Evolutionary conservation across 2,329 filamentous ascomycete genomes (phyloP).

Genomic region (Biscogniauxia marginata): DNA sequence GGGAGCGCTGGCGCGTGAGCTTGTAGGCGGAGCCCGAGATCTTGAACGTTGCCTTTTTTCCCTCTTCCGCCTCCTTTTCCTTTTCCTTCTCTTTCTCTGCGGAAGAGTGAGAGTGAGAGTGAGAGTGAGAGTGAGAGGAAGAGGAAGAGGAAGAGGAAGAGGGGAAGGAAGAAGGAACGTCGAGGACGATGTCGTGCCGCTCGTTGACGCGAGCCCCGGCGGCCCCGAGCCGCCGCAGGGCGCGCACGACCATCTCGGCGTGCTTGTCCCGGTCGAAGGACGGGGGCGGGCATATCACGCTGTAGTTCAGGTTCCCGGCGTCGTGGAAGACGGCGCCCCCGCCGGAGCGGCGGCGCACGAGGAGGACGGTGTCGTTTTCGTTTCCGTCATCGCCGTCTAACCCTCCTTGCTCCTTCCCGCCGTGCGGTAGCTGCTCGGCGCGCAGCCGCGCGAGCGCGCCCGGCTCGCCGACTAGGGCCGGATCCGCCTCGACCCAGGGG

Average conservation of each 20-base stretch:
- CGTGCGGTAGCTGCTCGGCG: background rate
- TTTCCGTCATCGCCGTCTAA: conserved; percentile 21
- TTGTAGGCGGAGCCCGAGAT: conserved; percentile 96
- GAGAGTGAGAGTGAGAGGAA: too few species aligned
- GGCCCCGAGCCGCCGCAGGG: conserved; percentile 61
- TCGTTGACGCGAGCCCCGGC: conserved; percentile 71
- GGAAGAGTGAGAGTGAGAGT: too few species aligned
- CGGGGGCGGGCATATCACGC: conserved; percentile 77
- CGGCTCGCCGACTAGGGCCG: conserved; percentile 53
- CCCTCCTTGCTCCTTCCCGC: conserved; percentile 10
- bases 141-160: background rate
- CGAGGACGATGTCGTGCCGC: conserved; percentile 82
- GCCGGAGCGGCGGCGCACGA: conserved; percentile 82
- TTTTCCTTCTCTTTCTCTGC: background rate
- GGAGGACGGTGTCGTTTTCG: conserved; percentile 40
- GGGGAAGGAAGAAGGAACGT: conserved; percentile 5
- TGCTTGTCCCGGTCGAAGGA: conserved; percentile 82
- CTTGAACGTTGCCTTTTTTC: conserved; percentile 56
- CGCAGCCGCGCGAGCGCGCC: conserved; percentile 11
- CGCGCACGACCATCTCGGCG: conserved; percentile 90
- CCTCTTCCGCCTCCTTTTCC: background rate
- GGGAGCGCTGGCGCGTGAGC: conserved; percentile 72
- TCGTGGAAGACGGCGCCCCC: conserved; percentile 96
- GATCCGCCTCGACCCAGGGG: conserved; percentile 88
- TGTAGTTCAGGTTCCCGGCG: conserved; percentile 89